Evolutionary conservation across 441 rosid species (phyloP).

Genomic region (Hypseocharis bilobata): DNA sequence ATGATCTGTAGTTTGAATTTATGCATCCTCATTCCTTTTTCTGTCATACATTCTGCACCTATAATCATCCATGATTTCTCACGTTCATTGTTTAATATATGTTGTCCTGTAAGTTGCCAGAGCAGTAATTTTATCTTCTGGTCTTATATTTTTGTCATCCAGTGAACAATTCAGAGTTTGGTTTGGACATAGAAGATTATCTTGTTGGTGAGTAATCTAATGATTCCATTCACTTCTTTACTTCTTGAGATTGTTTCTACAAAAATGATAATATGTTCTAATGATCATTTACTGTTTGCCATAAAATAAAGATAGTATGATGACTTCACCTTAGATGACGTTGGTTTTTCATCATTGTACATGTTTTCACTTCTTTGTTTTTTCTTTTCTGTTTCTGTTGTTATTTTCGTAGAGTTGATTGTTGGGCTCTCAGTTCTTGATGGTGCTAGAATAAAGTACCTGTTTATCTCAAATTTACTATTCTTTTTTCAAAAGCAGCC

Average conservation of each 20-base stretch:
- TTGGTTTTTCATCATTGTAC: too few relatives aligned
- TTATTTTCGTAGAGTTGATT: too few relatives aligned
- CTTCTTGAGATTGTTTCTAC: background rate
- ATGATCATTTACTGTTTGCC: background rate
- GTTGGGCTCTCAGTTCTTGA: background rate
- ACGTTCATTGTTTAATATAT: too few relatives aligned
- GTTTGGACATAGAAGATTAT: constrained; percentile 80
- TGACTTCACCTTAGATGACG: too few relatives aligned
- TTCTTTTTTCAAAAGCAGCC: too few relatives aligned
- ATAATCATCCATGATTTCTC: too few relatives aligned
- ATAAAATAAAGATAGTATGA: too few relatives aligned
- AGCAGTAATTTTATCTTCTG: background rate
- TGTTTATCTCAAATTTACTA: background rate
- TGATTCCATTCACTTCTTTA: background rate
- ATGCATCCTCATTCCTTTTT: background rate
- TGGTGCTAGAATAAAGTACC: background rate
- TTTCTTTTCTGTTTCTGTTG: too few relatives aligned
- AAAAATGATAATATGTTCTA: too few relatives aligned
- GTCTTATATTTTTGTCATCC: constrained; percentile 23
- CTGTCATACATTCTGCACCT: too few relatives aligned
- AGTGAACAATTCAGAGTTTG: constrained; percentile 62
- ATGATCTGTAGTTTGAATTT: background rate
- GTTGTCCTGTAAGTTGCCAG: background rate
- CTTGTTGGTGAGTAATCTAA: constrained; percentile 53
- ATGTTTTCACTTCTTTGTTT: too few relatives aligned